Evolutionary conservation across 2,329 filamentous ascomycete genomes (phyloP), one percentile per base, ranked within the genome.

Genomic region (Ascochyta rabiei): DNA sequence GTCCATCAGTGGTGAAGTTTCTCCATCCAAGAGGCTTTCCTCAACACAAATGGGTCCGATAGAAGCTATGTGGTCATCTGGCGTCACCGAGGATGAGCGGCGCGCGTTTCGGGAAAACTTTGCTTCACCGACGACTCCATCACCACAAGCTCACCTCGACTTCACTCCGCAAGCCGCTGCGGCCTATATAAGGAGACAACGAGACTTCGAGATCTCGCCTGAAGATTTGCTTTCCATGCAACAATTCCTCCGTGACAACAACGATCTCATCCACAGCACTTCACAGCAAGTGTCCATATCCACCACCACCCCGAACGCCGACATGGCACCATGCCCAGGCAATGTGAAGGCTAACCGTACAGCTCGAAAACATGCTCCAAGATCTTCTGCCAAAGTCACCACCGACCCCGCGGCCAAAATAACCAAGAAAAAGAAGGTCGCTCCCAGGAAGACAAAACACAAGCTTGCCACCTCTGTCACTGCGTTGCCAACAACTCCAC

Each of bases 41-140:
- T 26, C 30, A 6, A 41, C 7, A 1, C 28, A 42, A 1, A 16
- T 41, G 13, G 45, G 48, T 10, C 48, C 57, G 0, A 50, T 53
- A 3, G 57, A 59, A 48, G 41, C 57, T 18, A 33, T 56, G 45
- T 59, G 57, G 57, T 49, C 45, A 37, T 21, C 38, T 12, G 45
- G 42, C 24, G 31, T 44, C 16, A 44, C 39, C 10, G 9, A 24
- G 19, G 40, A 26, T n/a, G 40, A 44, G 26, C 16, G 35, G 4
- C 23, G n/a, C 13, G 24, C 40, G 1, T 37, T 30, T n/a, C 1
- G 7, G 4, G n/a, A 16, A 6, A 24, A 38, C 12, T 33, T 33
- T 10, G 18, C 31, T 44, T 41, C 33, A 31, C 48, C 24, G 9
- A 15, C 4, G 15, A 18, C 39, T 6, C 48, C 48, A 30, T 24